Percentiles rank a stretch among this genome's conserved stretches.
Evolutionary conservation across 106 monocot species (phyloP).

Genomic region (Dendrobium officinale): DNA sequence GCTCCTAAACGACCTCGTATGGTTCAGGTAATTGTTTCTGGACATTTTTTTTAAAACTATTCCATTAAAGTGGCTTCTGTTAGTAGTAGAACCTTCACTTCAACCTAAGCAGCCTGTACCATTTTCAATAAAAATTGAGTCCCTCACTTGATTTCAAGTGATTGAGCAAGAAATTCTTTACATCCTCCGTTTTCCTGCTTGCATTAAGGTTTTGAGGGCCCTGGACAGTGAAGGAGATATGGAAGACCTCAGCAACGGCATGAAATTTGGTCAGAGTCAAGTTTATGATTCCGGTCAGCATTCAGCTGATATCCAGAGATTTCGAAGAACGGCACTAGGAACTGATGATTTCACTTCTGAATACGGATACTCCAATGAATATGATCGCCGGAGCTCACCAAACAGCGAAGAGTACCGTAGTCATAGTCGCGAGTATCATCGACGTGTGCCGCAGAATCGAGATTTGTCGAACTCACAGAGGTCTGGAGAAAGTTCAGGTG

Average conservation of each 20-base stretch:
- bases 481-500: slow-evolving; percentile 5
- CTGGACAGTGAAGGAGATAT: slow-evolving; percentile 27
- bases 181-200: slow-evolving; percentile 1
- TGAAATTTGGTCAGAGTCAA: slow-evolving; percentile 33
- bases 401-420: slow-evolving; percentile 17
- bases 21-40: slow-evolving; percentile 12
- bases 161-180: neutral
- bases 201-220: slow-evolving; percentile 24
- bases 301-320: slow-evolving; percentile 20
- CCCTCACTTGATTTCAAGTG: neutral
- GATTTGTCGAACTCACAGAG: neutral
- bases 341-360: slow-evolving; percentile 6
- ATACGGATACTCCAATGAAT: slow-evolving; percentile 13
- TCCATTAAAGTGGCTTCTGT: neutral
- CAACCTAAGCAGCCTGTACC: neutral
- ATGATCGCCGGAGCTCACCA: slow-evolving; percentile 10
- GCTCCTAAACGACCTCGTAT: slow-evolving; percentile 53
- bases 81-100: neutral
- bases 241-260: slow-evolving; percentile 26
- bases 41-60: neutral
- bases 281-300: slow-evolving; percentile 18
- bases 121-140: neutral
- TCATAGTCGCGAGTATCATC: neutral
- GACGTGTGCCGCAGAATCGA: neutral
- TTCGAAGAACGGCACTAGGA: slow-evolving; percentile 25